Evolutionary conservation across 2,329 filamentous ascomycete species (phyloP).

Genomic region (Blastomyces silverae): DNA sequence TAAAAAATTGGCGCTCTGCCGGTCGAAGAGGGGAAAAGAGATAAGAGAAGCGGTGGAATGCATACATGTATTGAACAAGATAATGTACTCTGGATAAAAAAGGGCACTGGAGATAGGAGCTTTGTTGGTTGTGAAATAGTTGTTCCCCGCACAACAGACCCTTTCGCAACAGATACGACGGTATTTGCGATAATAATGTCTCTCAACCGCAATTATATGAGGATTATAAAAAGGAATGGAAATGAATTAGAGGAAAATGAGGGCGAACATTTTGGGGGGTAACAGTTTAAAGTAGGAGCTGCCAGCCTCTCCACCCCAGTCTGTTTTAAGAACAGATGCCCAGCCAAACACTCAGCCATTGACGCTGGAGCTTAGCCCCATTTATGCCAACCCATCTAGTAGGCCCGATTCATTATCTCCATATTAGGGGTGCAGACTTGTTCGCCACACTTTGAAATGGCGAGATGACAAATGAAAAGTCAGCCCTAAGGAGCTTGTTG

Average conservation of each 20-base stretch:
- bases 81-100: neutral
- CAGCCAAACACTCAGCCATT: constrained; percentile 2
- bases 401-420: neutral
- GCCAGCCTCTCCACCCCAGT: constrained; percentile 7
- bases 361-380: constrained; percentile 3
- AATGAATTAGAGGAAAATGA: neutral
- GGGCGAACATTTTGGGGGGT: neutral
- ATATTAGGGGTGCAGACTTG: neutral
- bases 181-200: neutral
- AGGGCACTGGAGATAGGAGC: neutral
- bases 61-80: constrained; percentile 7
- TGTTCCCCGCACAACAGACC: neutral
- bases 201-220: constrained; percentile 3
- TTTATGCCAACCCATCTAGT: neutral
- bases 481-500: constrained; percentile 15
- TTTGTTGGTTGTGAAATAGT: neutral
- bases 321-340: constrained; percentile 13
- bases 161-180: neutral
- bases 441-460: constrained; percentile 4
- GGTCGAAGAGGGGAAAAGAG: constrained; percentile 6
- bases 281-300: constrained; percentile 9
- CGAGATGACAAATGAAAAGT: constrained; percentile 8
- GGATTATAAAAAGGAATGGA: constrained; percentile 3
- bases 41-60: constrained; percentile 3
- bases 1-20: constrained; percentile 5